These are phyloP conservation scores for Fusarium concolor DNA, from an alignment of 2,329 filamentous ascomycete species.

Conservation along the genomic window DNA sequence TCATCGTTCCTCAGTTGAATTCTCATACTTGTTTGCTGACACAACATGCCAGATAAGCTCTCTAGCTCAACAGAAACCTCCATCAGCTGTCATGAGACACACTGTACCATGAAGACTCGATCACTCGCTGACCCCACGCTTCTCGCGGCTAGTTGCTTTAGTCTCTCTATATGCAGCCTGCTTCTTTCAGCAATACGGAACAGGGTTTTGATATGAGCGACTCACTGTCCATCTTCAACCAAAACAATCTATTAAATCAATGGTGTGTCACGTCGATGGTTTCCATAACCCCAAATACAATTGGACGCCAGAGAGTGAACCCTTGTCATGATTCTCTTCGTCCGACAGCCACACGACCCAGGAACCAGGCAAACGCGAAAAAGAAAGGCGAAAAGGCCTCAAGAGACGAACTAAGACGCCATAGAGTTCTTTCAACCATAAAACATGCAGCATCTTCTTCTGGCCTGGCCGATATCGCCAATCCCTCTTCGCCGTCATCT, in stretches of 20 bases:
- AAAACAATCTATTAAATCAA: constrained; percentile 20
- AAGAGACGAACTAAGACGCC: not conserved
- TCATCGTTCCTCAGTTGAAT: not conserved
- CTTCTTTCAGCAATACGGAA: constrained; percentile 31
- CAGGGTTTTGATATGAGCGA: constrained; percentile 4
- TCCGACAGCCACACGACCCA: constrained; percentile 10
- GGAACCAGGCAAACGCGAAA: constrained; percentile 2
- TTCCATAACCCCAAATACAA: constrained; percentile 13
- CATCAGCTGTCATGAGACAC: constrained; percentile 9
- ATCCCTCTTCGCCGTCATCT: not conserved
- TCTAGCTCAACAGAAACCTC: not conserved
- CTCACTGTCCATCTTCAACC: constrained; percentile 5
- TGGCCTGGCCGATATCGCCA: not conserved
- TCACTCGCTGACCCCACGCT: constrained; percentile 13
- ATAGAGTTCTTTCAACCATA: constrained; percentile 17
- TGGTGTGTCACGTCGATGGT: constrained; percentile 5
- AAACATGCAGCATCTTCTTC: constrained; percentile 10
- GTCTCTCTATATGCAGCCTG: constrained; percentile 29
- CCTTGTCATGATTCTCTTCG: constrained; percentile 8
- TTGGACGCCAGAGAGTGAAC: constrained; percentile 14
- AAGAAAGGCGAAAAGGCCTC: not conserved
- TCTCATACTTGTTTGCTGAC: not conserved
- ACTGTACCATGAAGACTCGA: constrained; percentile 27
- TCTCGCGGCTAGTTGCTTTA: constrained; percentile 37
- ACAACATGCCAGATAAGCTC: not conserved